Evolutionary conservation across 1,139 yeast genomes (phyloP).

Genomic region (Kurtzmaniella quercitrusa): DNA sequence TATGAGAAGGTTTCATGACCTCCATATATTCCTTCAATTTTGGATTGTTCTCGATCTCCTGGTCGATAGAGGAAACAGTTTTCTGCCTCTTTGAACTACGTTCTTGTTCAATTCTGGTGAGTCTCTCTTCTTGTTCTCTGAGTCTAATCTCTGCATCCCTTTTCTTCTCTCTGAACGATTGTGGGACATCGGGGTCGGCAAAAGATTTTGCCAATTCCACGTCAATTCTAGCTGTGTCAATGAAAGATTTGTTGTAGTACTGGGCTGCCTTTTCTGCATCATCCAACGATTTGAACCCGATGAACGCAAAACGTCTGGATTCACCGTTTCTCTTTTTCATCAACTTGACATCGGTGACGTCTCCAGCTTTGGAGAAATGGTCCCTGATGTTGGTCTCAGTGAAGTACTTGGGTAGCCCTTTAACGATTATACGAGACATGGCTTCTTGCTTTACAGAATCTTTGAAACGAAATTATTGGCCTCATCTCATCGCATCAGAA

Average conservation of each 20-base stretch:
- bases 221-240: constrained; percentile 75
- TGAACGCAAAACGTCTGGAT: constrained; percentile 88
- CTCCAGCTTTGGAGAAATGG: constrained; percentile 61
- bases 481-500: background rate
- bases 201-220: constrained; percentile 83
- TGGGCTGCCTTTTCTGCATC: constrained; percentile 80
- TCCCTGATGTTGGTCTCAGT: constrained; percentile 70
- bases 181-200: constrained; percentile 78
- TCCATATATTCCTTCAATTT: constrained; percentile 76
- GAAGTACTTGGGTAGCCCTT: constrained; percentile 79
- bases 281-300: constrained; percentile 68
- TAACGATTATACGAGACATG: constrained; percentile 95
- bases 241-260: constrained; percentile 72
- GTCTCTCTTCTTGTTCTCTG: constrained; percentile 50
- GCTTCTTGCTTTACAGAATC: background rate
- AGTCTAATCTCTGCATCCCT: constrained; percentile 52
- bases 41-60: constrained; percentile 59
- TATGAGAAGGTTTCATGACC: constrained; percentile 72
- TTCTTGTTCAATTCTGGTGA: constrained; percentile 40
- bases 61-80: constrained; percentile 39
- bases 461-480: background rate
- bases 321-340: constrained; percentile 79
- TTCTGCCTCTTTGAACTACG: constrained; percentile 25
- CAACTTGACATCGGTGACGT: constrained; percentile 83
- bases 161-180: constrained; percentile 62